Conservation (phyloP, 176 grass and related monocot species). For the Avena atlantica region DNA sequence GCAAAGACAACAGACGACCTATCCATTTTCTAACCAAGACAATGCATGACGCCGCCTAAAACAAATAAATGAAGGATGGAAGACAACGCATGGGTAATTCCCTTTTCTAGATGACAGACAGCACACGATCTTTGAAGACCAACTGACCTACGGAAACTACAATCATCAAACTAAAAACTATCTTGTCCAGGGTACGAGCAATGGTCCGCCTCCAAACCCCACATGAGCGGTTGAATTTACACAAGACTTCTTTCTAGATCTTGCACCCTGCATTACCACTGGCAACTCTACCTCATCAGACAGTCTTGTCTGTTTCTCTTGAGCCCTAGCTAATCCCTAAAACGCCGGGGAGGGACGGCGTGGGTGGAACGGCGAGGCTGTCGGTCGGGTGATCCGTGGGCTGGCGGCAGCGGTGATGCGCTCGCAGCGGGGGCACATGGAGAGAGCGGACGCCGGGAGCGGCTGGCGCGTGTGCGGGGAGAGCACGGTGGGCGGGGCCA, state of each 20-base stretch:
- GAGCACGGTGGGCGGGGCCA: conserved; percentile 89
- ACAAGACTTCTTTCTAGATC: not conserved
- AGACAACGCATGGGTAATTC: not conserved
- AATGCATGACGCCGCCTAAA: too few species aligned
- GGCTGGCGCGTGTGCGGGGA: conserved; percentile 86
- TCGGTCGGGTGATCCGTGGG: conserved; percentile 7
- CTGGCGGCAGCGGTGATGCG: conserved; percentile 65
- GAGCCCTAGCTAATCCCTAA: conserved; percentile 14
- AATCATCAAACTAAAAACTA: not conserved
- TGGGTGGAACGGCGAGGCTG: conserved; percentile 1
- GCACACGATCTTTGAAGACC: not conserved
- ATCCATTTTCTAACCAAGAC: too few species aligned
- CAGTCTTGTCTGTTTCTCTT: not conserved
- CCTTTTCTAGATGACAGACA: not conserved
- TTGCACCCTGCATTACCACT: not conserved
- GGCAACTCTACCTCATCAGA: conserved; percentile 2
- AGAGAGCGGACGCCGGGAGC: conserved; percentile 82
- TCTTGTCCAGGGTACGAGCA: not conserved
- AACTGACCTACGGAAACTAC: not conserved
- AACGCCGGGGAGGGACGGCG: conserved; percentile 24
- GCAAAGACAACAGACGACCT: too few species aligned
- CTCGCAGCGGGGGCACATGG: conserved; percentile 97
- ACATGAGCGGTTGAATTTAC: not conserved
- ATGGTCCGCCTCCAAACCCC: not conserved
- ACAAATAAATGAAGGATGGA: too few species aligned